phyloP scores from a whole-genome alignment of 2,329 filamentous ascomycete species.

The Pseudocercospora cruenta region DNA sequence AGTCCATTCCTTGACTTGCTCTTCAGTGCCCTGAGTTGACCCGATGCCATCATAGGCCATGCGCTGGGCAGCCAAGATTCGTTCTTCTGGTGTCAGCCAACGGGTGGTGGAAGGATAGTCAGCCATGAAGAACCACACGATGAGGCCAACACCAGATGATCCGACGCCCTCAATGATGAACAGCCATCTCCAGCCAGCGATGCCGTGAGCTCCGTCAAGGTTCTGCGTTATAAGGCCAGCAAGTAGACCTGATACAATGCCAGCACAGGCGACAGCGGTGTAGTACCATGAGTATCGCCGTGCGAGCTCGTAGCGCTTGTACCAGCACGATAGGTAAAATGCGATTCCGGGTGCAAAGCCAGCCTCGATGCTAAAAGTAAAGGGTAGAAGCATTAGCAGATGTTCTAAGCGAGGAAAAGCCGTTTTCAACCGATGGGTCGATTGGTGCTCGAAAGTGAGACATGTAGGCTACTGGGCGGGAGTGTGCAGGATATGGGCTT shows the following conservation, averaged over 20 bases:
- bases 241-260: conserved; percentile 21
- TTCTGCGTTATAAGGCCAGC: conserved; percentile 53
- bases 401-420: no score
- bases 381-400: no score
- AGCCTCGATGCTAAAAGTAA: not conserved
- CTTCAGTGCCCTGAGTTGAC: conserved; percentile 6
- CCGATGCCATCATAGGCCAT: conserved; percentile 48
- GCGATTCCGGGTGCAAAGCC: conserved; percentile 13
- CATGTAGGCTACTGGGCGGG: no score
- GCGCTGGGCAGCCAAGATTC: conserved; percentile 58
- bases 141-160: conserved; percentile 21
- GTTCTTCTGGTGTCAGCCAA: conserved; percentile 58
- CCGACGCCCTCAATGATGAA: conserved; percentile 30
- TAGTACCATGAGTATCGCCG: conserved; percentile 32
- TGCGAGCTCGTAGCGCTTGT: conserved; percentile 44
- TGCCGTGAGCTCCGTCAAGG: conserved; percentile 38
- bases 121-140: conserved; percentile 44
- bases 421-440: no score
- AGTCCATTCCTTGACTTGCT: conserved; percentile 47
- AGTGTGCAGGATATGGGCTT: no score
- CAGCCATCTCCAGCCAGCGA: conserved; percentile 47
- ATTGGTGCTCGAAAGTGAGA: no score
- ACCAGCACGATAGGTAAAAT: conserved; percentile 16
- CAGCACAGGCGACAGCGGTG: conserved; percentile 41
- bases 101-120: conserved; percentile 58